Conservation (phyloP, 2,329 filamentous ascomycete species). For the Torrubiellomyces zombiae region DNA sequence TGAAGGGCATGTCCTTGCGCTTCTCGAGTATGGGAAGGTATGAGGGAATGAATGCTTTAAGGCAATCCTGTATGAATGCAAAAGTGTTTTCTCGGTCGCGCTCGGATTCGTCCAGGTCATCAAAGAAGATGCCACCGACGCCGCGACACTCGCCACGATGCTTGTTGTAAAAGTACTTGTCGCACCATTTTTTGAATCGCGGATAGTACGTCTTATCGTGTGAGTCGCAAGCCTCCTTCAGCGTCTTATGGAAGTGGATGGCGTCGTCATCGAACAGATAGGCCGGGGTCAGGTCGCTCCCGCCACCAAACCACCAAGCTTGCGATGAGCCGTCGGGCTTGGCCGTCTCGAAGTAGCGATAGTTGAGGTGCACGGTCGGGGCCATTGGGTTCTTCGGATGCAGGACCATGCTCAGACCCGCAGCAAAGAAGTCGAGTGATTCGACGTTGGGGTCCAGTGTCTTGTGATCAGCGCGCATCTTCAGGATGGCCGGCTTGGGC, state of each 20-base stretch:
- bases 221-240: constrained; percentile 84
- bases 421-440: constrained; percentile 84
- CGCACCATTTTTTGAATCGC: constrained; percentile 95
- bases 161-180: constrained; percentile 91
- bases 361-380: constrained; percentile 94
- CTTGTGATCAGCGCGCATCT: constrained; percentile 93
- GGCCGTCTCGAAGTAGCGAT: constrained; percentile 94
- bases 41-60: constrained; percentile 74
- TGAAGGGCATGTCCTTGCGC: constrained; percentile 85
- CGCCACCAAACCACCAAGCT: constrained; percentile 97
- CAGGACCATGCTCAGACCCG: constrained; percentile 80
- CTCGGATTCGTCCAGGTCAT: constrained; percentile 78
- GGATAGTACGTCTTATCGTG: constrained; percentile 88
- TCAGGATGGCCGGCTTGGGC: constrained; percentile 70
- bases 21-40: constrained; percentile 80
- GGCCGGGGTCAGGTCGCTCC: constrained; percentile 78
- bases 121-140: constrained; percentile 94
- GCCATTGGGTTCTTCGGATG: constrained; percentile 94
- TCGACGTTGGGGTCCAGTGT: constrained; percentile 65
- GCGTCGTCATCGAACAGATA: constrained; percentile 97
- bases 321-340: constrained; percentile 66
- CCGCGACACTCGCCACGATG: constrained; percentile 78
- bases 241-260: constrained; percentile 85
- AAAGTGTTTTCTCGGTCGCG: constrained; percentile 83
- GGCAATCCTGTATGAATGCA: constrained; percentile 69